Percentiles rank a stretch among this genome's conserved stretches.
These are phyloP conservation scores for Termitomyces heimii DNA, from an alignment of 768 basidiomycete species.

Conservation along the genomic window DNA sequence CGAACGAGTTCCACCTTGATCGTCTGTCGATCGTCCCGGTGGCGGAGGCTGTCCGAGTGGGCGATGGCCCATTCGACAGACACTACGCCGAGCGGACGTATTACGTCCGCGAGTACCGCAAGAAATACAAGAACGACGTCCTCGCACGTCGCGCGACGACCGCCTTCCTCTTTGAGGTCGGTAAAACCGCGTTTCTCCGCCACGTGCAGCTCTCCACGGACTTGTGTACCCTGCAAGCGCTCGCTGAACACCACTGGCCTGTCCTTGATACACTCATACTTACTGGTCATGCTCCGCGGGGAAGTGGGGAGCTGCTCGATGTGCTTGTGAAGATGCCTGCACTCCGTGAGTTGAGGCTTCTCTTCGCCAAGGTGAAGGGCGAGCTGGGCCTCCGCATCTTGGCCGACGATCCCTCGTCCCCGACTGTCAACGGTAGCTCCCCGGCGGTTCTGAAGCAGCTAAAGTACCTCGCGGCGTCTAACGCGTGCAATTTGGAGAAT, in stretches of 20 bases:
- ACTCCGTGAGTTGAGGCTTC: slow-evolving; percentile 25
- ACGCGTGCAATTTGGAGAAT: slow-evolving; percentile 26
- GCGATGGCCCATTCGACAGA: slow-evolving; percentile 33
- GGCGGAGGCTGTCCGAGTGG: slow-evolving; percentile 33
- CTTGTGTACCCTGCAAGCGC: slow-evolving; percentile 24
- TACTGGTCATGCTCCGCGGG: slow-evolving; percentile 31
- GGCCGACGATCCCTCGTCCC: slow-evolving; percentile 6
- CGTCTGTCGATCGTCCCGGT: slow-evolving; percentile 31
- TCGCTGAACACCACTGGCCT: slow-evolving; percentile 28
- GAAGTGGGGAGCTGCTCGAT: slow-evolving; percentile 21
- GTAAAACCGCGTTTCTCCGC: slow-evolving; percentile 22
- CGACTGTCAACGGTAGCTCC: slow-evolving; percentile 14
- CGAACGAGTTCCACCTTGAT: slow-evolving; percentile 25
- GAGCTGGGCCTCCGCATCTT: slow-evolving; percentile 23
- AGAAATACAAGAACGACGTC: slow-evolving; percentile 28
- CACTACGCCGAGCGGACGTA: slow-evolving; percentile 30
- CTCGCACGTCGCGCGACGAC: slow-evolving; percentile 24
- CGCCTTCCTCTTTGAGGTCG: slow-evolving; percentile 25
- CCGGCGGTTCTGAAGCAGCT: slow-evolving; percentile 24
- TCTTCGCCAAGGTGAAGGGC: slow-evolving; percentile 25
- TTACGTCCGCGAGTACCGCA: slow-evolving; percentile 32
- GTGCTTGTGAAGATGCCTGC: slow-evolving; percentile 29
- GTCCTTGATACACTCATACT: slow-evolving; percentile 30
- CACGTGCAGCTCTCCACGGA: slow-evolving; percentile 34
- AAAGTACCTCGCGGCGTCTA: slow-evolving; percentile 29